These are phyloP conservation scores for Epichloe glyceriae DNA, from an alignment of 2,329 filamentous ascomycete species.

Conservation along the genomic window DNA sequence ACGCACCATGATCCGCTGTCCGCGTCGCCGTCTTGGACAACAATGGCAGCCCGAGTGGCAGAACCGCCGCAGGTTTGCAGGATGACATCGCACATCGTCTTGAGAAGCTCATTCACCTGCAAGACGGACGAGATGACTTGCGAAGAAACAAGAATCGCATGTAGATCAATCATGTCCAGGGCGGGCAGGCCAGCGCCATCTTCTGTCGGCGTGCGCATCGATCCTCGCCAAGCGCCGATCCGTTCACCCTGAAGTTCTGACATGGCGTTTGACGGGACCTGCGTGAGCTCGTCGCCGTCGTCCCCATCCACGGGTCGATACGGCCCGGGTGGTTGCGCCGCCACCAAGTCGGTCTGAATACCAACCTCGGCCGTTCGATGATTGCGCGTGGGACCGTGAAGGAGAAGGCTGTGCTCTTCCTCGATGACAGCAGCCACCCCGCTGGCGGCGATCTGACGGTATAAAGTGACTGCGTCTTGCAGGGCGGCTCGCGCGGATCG, in stretches of 20 bases:
- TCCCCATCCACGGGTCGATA: slow-evolving; percentile 36
- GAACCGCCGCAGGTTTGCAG: slow-evolving; percentile 61
- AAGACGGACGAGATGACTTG: slow-evolving; percentile 71
- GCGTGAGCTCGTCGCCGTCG: slow-evolving; percentile 28
- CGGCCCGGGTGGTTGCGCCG: slow-evolving; percentile 38
- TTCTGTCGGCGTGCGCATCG: slow-evolving; percentile 41
- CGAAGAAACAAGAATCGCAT: slow-evolving; percentile 65
- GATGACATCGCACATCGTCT: slow-evolving; percentile 73
- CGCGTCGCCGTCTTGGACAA: slow-evolving; percentile 54
- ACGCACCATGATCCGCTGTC: slow-evolving; percentile 50
- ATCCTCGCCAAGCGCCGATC: slow-evolving; percentile 50
- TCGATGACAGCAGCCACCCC: slow-evolving; percentile 58
- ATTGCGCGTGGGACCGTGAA: slow-evolving; percentile 48
- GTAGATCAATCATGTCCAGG: slow-evolving; percentile 71
- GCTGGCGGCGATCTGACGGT: slow-evolving; percentile 53
- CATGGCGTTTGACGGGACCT: slow-evolving; percentile 30
- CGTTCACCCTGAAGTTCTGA: slow-evolving; percentile 42
- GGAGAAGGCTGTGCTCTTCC: slow-evolving; percentile 52
- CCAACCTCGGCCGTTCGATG: slow-evolving; percentile 47
- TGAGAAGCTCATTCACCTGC: slow-evolving; percentile 60
- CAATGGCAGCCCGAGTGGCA: slow-evolving; percentile 59
- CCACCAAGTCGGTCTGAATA: slow-evolving; percentile 59
- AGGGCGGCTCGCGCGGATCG: slow-evolving; percentile 58
- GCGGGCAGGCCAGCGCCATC: slow-evolving; percentile 53
- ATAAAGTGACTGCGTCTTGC: slow-evolving; percentile 54